Conservation (phyloP, 257 asterid species). For the Solanum paucissectum region DNA sequence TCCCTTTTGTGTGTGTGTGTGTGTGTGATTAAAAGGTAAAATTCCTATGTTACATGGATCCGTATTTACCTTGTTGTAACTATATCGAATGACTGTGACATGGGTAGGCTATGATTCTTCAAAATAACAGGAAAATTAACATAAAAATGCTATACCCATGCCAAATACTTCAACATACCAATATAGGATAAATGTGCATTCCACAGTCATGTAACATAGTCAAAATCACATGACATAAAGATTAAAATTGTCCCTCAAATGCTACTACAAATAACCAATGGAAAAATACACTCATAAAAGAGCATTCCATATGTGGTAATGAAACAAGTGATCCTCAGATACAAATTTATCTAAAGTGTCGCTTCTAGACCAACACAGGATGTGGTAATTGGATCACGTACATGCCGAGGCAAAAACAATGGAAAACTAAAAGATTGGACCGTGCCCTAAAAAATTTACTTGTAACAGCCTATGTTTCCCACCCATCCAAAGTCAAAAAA, state of each 20-base stretch:
- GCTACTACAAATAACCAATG: not conserved
- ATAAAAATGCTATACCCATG: not conserved
- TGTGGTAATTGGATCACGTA: not conserved
- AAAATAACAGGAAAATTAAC: not conserved
- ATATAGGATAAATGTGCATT: not conserved
- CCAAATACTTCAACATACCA: not conserved
- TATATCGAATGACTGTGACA: not conserved
- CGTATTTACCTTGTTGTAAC: not conserved
- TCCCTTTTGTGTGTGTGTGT: not conserved
- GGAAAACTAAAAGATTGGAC: not conserved
- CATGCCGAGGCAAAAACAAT: not conserved
- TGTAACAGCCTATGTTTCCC: not conserved
- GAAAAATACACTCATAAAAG: not conserved
- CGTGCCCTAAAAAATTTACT: not conserved
- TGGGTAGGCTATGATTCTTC: not conserved
- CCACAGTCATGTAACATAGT: not conserved
- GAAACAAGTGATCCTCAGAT: not conserved
- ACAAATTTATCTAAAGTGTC: not conserved
- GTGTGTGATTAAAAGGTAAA: not conserved
- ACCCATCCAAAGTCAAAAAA: not conserved
- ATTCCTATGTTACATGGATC: not conserved
- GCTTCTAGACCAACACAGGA: not conserved
- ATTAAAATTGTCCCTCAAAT: not conserved
- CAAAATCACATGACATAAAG: not conserved
- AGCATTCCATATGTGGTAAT: not conserved